phyloP scores from a whole-genome alignment of 1,284 basidiomycete genomes.

The Ceratobasidium sp. region DNA sequence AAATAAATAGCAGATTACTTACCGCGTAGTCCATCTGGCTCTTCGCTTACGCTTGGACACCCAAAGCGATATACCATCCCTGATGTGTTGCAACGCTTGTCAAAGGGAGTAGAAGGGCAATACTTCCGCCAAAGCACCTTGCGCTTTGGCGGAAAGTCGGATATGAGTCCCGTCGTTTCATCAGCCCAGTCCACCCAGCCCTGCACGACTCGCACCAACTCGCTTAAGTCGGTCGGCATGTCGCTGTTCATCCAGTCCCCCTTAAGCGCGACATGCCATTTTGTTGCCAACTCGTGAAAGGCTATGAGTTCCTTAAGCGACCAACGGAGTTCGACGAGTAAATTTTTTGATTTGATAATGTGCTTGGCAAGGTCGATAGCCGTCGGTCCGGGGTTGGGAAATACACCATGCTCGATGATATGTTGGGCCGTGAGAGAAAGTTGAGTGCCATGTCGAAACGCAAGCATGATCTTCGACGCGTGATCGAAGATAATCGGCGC shows the following conservation, averaged over 20 bases:
- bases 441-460: neutral
- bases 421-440: neutral
- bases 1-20: no score
- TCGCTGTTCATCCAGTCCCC: neutral
- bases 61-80: no score
- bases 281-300: neutral
- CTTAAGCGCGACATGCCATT: neutral
- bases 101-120: no score
- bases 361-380: neutral
- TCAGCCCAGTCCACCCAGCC: no score
- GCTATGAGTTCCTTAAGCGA: neutral
- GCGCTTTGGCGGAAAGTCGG: no score
- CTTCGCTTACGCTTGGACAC: no score
- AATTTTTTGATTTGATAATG: neutral
- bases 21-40: no score
- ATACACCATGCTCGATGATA: neutral
- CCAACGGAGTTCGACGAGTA: neutral
- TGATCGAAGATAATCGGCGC: neutral
- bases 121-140: no score
- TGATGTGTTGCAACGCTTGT: no score
- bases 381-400: neutral
- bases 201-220: no score
- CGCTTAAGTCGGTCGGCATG: no score
- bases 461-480: neutral
- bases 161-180: no score